Conservation (phyloP, 2,329 filamentous ascomycete species). For the Macrophomina pseudophaseolina region DNA sequence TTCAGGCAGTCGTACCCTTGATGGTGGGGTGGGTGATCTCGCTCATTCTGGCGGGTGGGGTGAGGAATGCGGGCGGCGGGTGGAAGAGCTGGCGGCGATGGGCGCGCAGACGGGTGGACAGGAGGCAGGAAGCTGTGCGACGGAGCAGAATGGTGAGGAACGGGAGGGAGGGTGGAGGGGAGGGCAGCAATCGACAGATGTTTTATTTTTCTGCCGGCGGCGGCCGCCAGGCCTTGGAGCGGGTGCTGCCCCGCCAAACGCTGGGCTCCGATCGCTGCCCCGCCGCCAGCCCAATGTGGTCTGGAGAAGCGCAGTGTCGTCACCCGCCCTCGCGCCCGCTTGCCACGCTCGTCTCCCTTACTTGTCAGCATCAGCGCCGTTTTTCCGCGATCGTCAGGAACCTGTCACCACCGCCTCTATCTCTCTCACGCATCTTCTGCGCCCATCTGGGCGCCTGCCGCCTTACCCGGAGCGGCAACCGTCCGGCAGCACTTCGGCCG, state of each 20-base stretch:
- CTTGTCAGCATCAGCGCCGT: not conserved
- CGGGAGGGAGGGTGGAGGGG: not conserved
- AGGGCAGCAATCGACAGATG: slow-evolving; percentile 11
- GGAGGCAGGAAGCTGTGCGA: not conserved
- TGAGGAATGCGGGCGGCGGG: not conserved
- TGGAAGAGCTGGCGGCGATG: not conserved
- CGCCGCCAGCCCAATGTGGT: not conserved
- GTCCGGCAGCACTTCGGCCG: slow-evolving; percentile 10
- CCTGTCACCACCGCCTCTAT: not conserved
- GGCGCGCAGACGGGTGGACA: not conserved
- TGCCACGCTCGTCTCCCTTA: not conserved
- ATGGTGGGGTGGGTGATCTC: slow-evolving; percentile 78
- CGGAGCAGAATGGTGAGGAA: slow-evolving; percentile 17
- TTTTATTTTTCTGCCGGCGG: slow-evolving; percentile 22
- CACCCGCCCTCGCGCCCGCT: not conserved
- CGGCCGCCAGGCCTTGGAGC: not conserved
- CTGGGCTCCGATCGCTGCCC: slow-evolving; percentile 1
- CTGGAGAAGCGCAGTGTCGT: not conserved
- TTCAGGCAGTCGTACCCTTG: slow-evolving; percentile 60
- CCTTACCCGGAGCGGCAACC: slow-evolving; percentile 2
- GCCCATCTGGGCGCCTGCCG: not conserved
- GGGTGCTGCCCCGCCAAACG: not conserved
- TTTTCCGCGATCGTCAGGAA: slow-evolving; percentile 15
- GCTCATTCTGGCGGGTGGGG: slow-evolving; percentile 60
- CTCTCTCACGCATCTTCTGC: not conserved